phyloP scores from a whole-genome alignment of 495 filamentous ascomycete species.

The Articulospora tetracladia region DNA sequence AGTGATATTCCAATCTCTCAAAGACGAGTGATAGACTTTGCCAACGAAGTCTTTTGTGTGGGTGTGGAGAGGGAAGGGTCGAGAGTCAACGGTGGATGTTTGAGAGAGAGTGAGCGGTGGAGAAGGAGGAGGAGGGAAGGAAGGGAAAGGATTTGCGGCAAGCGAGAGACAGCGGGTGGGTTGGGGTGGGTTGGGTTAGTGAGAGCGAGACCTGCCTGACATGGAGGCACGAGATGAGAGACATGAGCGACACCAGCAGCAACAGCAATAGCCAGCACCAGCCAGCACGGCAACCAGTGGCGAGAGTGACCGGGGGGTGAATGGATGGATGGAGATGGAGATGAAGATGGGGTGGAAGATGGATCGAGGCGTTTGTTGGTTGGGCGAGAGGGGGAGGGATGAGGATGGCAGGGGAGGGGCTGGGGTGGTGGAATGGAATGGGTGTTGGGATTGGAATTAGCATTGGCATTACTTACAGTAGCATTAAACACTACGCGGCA shows the following conservation, averaged over 20 bases:
- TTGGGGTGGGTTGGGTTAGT: too few relatives aligned
- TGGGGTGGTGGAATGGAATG: background rate
- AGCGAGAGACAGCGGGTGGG: background rate
- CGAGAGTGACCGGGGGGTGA: too few relatives aligned
- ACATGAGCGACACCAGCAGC: too few relatives aligned
- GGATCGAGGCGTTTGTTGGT: too few relatives aligned
- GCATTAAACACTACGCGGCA: too few relatives aligned
- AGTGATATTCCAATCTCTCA: conserved; percentile 7
- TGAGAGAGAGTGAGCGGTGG: background rate
- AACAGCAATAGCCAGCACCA: too few relatives aligned
- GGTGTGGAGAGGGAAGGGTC: background rate
- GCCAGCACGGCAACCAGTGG: too few relatives aligned
- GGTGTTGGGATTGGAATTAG: background rate
- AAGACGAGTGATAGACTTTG: conserved; percentile 46
- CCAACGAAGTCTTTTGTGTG: conserved; percentile 48
- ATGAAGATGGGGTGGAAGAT: background rate
- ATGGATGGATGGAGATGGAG: background rate
- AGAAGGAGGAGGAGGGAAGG: background rate
- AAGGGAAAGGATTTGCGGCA: background rate
- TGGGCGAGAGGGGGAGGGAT: background rate
- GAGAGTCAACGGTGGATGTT: background rate
- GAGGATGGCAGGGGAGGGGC: background rate
- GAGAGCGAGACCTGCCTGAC: too few relatives aligned
- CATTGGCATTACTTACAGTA: too few relatives aligned
- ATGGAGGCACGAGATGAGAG: too few relatives aligned